Evolutionary conservation across 2,329 filamentous ascomycete species (phyloP).

Genomic region (Aurifilum marmelostoma): DNA sequence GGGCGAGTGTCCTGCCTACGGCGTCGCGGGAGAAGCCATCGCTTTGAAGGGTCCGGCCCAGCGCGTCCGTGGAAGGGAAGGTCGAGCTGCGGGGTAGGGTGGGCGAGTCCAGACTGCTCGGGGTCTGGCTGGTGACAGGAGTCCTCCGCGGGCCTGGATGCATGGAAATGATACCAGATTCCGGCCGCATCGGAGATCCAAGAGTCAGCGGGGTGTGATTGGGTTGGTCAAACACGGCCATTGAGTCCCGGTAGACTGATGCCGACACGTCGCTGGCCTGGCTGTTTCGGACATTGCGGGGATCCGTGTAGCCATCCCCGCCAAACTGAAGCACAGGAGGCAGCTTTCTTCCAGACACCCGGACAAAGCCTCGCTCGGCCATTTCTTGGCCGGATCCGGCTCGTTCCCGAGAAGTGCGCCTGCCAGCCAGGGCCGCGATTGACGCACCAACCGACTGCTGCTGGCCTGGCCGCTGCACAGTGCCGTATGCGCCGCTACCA

Average conservation of each 20-base stretch:
- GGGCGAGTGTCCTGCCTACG: slow-evolving; percentile 26
- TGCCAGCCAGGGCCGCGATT: slow-evolving; percentile 50
- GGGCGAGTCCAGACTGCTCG: slow-evolving; percentile 23
- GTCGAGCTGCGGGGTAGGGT: slow-evolving; percentile 23
- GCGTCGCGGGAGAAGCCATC: slow-evolving; percentile 12
- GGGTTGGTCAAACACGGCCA: slow-evolving; percentile 36
- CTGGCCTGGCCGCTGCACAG: slow-evolving; percentile 50
- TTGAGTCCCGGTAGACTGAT: slow-evolving; percentile 50
- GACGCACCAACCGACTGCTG: slow-evolving; percentile 53
- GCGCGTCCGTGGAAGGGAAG: slow-evolving; percentile 28
- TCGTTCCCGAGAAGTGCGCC: slow-evolving; percentile 40
- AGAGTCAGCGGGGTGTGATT: slow-evolving; percentile 51
- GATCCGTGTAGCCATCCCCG: slow-evolving; percentile 65
- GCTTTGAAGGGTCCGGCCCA: slow-evolving; percentile 27
- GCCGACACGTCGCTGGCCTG: slow-evolving; percentile 43
- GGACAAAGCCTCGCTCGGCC: slow-evolving; percentile 64
- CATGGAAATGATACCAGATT: slow-evolving; percentile 63
- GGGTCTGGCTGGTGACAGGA: slow-evolving; percentile 49
- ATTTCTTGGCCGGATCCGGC: slow-evolving; percentile 40
- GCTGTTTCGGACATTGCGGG: slow-evolving; percentile 48
- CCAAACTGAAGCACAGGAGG: slow-evolving; percentile 64
- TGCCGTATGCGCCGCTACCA: slow-evolving; percentile 31
- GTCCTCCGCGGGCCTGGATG: slow-evolving; percentile 68
- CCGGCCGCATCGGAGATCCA: slow-evolving; percentile 61
- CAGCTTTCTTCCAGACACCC: slow-evolving; percentile 67